phyloP scores from a whole-genome alignment of 106 monocot species.

The Apostasia shenzhenica region DNA sequence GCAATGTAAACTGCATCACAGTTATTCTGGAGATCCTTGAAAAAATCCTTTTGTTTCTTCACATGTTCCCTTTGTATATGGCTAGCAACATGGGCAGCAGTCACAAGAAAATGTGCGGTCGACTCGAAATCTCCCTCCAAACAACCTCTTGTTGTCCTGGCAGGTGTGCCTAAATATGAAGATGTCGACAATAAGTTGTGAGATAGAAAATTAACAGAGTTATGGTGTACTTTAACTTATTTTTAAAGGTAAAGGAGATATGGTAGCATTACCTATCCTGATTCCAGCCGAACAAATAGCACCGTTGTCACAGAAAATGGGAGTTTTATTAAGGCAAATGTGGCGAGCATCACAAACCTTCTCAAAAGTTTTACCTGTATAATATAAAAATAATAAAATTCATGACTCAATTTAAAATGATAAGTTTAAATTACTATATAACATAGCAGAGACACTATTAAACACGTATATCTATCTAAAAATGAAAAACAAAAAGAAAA shows the following conservation, averaged over 20 bases:
- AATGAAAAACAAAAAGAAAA: too few relatives aligned
- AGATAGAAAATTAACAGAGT: too few relatives aligned
- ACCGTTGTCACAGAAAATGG: conserved; percentile 86
- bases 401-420: too few relatives aligned
- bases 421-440: too few relatives aligned
- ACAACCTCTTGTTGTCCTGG: conserved; percentile 75
- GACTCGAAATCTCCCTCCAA: conserved; percentile 62
- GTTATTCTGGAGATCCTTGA: conserved; percentile 39
- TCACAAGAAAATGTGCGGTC: conserved; percentile 58
- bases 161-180: conserved; percentile 17
- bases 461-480: too few relatives aligned
- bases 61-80: conserved; percentile 50
- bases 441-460: too few relatives aligned
- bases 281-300: conserved; percentile 79
- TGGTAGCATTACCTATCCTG: conserved; percentile 54
- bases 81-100: conserved; percentile 54
- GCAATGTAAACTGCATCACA: conserved; percentile 63
- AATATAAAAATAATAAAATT: not conserved
- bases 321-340: conserved; percentile 81
- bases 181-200: too few relatives aligned
- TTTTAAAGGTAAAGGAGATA: too few relatives aligned
- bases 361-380: conserved; percentile 71
- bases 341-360: conserved; percentile 91
- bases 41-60: conserved; percentile 45
- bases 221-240: too few relatives aligned